Percentiles rank a stretch among this genome's conserved stretches.
Conservation (phyloP, 2,329 filamentous ascomycete genomes). For the Nemania sp. region DNA sequence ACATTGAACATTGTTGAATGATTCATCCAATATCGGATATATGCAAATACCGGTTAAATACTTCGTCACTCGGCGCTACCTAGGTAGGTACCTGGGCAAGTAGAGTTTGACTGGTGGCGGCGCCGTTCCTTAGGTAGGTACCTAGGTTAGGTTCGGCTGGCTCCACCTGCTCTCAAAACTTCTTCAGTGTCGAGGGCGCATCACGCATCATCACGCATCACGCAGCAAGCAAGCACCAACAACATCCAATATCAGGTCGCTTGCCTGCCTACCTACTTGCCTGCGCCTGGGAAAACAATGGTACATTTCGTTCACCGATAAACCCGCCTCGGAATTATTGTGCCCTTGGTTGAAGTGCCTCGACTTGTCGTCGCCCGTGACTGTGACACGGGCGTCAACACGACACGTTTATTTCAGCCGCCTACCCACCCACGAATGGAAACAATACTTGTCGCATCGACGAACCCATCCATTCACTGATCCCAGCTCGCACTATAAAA, state of each 20-base stretch:
- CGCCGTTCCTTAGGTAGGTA: too few relatives aligned
- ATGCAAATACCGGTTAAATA: slow-evolving; percentile 21
- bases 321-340: slow-evolving; percentile 27
- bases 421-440: slow-evolving; percentile 17
- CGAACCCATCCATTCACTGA: slow-evolving; percentile 24
- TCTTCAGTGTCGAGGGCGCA: slow-evolving; percentile 26
- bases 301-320: slow-evolving; percentile 28
- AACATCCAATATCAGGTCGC: slow-evolving; percentile 15
- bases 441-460: slow-evolving; percentile 34
- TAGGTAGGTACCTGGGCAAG: background rate
- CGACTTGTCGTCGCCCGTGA: slow-evolving; percentile 14
- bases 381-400: slow-evolving; percentile 11
- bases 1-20: background rate
- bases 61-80: background rate
- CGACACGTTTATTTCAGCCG: background rate
- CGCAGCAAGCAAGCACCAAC: slow-evolving; percentile 23
- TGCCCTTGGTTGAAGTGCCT: slow-evolving; percentile 9
- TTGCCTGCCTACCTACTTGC: slow-evolving; percentile 14
- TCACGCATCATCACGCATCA: slow-evolving; percentile 28
- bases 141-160: slow-evolving; percentile 3
- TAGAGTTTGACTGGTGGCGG: too few relatives aligned
- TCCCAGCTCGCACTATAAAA: slow-evolving; percentile 1
- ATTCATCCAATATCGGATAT: slow-evolving; percentile 8
- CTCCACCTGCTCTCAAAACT: slow-evolving; percentile 39
- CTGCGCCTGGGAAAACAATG: slow-evolving; percentile 36